Base-by-base conservation (phyloP, 1,284 basidiomycete genomes). In the Flammula alnicola region DNA sequence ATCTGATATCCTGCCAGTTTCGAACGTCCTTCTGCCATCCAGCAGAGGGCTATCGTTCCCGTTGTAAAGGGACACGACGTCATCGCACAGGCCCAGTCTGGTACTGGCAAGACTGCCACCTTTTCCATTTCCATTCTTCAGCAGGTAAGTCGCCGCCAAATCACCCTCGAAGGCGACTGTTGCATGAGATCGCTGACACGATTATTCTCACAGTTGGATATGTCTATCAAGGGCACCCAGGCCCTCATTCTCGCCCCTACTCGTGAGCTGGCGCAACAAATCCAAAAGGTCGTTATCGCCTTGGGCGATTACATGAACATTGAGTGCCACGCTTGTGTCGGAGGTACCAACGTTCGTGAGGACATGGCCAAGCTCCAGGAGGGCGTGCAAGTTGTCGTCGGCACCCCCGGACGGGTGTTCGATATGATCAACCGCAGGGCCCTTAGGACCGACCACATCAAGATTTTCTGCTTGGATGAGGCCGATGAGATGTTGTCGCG, bases 241-340 rank as follows among this genome's bases (percentile, higher is more conserved):
- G 94, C 93, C 36, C 84, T 97, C 60, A 93, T 97, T 66, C 86
- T 97, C 57, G 91, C 92, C 44, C 93, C 94, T 41, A 95, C 94
- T 55, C 91, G 93, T 67, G 94, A 96, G 80, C 86, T 96, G 51
- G 94, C 93, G 38, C 90, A 93, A 73, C 93, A 95, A 78, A 95
- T 95, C 71, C 93, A 95, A 79, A 95, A 95, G 76, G 93, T 95
- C 67, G 86, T 96, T 63, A 80, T 93, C 64, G 91, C 92, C 37
- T 82, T 95, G 54, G 93, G 93, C 59, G 91, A 94, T 76, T 92
- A 94, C 79, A 91, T 95, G 88, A 90, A 88, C 75, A 85, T 95
- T 62, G 86, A 92, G 70, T 91, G 90, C 72, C 88, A 93, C 67
- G 90, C 91, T 22, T 94, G 91, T 67, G 89, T 94, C 60, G 92